Evolutionary conservation across 345 rosid species (phyloP), one percentile per base, ranked within the genome.

Genomic region (Syzygium jambos): DNA sequence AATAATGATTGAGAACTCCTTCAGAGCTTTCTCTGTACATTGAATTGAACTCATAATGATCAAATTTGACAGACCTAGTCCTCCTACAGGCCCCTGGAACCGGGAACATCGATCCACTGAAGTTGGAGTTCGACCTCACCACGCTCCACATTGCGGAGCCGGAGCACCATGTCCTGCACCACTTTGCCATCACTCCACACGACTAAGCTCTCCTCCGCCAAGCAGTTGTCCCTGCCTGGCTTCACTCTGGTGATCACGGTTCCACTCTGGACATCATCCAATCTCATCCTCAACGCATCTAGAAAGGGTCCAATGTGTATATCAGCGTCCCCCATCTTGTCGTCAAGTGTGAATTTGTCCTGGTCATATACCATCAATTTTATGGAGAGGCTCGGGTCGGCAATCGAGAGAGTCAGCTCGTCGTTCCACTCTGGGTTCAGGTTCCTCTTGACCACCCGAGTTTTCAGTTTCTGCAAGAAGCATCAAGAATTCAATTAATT

Each of bases 351-450:
- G 85, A 84, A 84, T 19, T 19, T 7, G 30, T 84, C 38, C 85
- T 46, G 15, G 85, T 51, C 85, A 2, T 84, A 84, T 4, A 51
- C 53, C 92, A 95, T 97, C 59, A 96, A 86, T 89, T 89, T 92
- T 77, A 96, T 25, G 1, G 97, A 95, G 85, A 92, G 91, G 90
- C 19, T 93, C 9, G 95, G 93, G 88, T 96, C 97, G 9, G 88
- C 29, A 41, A 96, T 87, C 3, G 94, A 90, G 43, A 96, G 95
- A 52, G 98, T 96, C 85, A 96, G 91, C 29, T 90, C 93, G 5
- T 95, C 99, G 46, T 95, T 92, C 99, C 98, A 95, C 84, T 92
- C 95, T 2, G 99, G 99, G 87, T 96, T 96, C 52, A 92, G 54
- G 84, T 89, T 87, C 34, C 92, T 90, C 88, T 93, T 94, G 34